A percentile compares a stretch with the other conserved stretches of the same genome.
Evolutionary conservation across 2,329 filamentous ascomycete species (phyloP).

Genomic region (Graphilbum sp.): DNA sequence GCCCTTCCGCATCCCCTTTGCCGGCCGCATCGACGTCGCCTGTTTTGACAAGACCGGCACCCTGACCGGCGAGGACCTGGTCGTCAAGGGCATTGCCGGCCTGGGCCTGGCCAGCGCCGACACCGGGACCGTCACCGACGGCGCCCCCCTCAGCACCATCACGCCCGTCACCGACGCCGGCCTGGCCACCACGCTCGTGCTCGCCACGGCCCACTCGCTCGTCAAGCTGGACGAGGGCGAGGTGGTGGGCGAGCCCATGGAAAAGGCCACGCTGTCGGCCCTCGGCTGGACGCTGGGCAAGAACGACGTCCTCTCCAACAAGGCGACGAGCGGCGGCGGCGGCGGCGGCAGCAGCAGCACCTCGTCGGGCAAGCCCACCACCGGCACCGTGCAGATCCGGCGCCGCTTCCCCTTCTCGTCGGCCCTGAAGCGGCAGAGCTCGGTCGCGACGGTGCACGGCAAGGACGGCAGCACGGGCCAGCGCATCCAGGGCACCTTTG

Average conservation of each 20-base stretch:
- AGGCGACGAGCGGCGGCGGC: slow-evolving; percentile 29
- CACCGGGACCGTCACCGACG: slow-evolving; percentile 35
- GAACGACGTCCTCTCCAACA: slow-evolving; percentile 69
- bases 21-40: slow-evolving; percentile 84
- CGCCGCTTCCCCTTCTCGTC: slow-evolving; percentile 98
- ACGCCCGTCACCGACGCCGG: slow-evolving; percentile 53
- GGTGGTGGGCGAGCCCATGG: slow-evolving; percentile 96
- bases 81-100: slow-evolving; percentile 92
- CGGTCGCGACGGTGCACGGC: slow-evolving; percentile 66
- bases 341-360: too few species aligned
- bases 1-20: slow-evolving; percentile 94
- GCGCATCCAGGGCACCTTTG: slow-evolving; percentile 74
- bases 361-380: too few species aligned
- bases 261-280: slow-evolving; percentile 81
- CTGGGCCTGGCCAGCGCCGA: slow-evolving; percentile 49
- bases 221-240: slow-evolving; percentile 96
- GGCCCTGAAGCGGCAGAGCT: slow-evolving; percentile 87
- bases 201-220: slow-evolving; percentile 86
- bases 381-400: slow-evolving; percentile 81
- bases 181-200: slow-evolving; percentile 75
- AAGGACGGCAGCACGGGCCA: slow-evolving; percentile 56
- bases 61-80: slow-evolving; percentile 85
- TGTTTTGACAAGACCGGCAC: slow-evolving; percentile 99
- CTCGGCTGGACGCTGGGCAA: slow-evolving; percentile 87
- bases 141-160: slow-evolving; percentile 60